Evolutionary conservation across 192 early-diverging fungal species (phyloP), one percentile per base, ranked within the genome.

Genomic region (Backusella liffmaniae): DNA sequence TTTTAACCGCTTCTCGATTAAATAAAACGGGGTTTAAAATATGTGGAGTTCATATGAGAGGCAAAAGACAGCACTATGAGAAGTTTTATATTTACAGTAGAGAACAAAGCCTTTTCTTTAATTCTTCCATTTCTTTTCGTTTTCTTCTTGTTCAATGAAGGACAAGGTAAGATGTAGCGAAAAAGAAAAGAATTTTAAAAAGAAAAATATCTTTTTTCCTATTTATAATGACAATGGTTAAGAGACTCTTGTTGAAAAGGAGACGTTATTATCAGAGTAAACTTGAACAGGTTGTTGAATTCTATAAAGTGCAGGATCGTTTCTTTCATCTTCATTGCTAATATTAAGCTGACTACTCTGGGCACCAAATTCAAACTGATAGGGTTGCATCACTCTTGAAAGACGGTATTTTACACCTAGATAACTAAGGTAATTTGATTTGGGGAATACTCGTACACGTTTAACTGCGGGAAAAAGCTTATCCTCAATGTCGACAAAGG

Each of bases 401-500:
- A 78, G 36, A 5, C 77, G 77, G 41, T 78, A 78, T 34, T 78
- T 78, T 36, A 78, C 77, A 67, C 77, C 77, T 16, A 78, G 67
- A 67, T 78, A 78, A 67, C 77, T 78, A 18, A 78, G 67, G 56
- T 78, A 78, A 66, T 78, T 78, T 23, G 66, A 65, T 26, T 78
- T 78, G 12, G 77, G 77, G 41, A 78, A 78, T 26, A 78, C 77
- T 32, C 77, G 72, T 15, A 78, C 77, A 59, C 77, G 53, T 67
- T 78, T 78, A 7, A 78, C 77, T 13, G 65, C 62, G n/a, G 77
- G 77, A 30, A 78, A 78, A 23, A 73, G 70, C 29, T 41, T 65
- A 51, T 78, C 77, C 56, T 78, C 71, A 41, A 78, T 73, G 29
- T 78, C 77, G 39, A 78, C 77, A 73, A 78, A 78, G 9, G 77